These are phyloP conservation scores for Saccharomycopsis microspora DNA, from an alignment of 805 yeast species.

Conservation along the genomic window DNA sequence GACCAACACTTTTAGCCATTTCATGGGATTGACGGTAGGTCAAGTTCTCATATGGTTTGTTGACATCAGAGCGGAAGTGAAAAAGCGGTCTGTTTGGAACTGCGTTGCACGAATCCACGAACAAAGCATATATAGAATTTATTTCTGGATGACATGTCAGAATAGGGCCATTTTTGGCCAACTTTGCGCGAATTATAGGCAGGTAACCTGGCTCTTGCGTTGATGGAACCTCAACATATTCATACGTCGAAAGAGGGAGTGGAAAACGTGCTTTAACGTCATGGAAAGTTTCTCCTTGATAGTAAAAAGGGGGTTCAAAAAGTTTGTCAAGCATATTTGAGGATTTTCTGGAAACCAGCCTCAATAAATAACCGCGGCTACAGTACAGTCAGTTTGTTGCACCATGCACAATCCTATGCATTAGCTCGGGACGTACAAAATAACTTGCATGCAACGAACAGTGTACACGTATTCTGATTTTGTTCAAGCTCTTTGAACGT, in stretches of 20 bases:
- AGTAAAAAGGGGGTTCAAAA: background rate
- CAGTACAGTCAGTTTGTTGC: too few relatives aligned
- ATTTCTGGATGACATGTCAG: constrained; percentile 25
- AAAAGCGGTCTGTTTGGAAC: constrained; percentile 22
- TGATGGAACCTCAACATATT: constrained; percentile 16
- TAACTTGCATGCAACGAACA: too few relatives aligned
- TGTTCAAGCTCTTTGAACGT: too few relatives aligned
- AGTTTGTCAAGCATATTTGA: too few relatives aligned
- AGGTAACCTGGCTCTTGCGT: constrained; percentile 35
- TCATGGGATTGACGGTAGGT: background rate
- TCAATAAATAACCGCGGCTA: too few relatives aligned
- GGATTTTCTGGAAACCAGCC: too few relatives aligned
- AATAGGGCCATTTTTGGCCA: constrained; percentile 20
- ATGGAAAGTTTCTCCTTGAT: background rate
- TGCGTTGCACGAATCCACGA: constrained; percentile 20
- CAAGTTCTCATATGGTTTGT: constrained; percentile 19
- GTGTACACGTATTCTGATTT: too few relatives aligned
- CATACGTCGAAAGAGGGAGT: background rate
- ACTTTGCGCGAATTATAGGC: constrained; percentile 36
- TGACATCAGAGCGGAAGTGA: constrained; percentile 15
- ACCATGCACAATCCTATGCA: too few relatives aligned
- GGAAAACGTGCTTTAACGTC: background rate
- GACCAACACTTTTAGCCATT: constrained; percentile 18
- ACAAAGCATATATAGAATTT: constrained; percentile 24
- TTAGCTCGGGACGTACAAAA: too few relatives aligned